A percentile compares a stretch with the other conserved stretches of the same genome.
These are phyloP conservation scores for Geotrichum carabidarum DNA, from an alignment of 1,139 yeast species.

Conservation along the genomic window DNA sequence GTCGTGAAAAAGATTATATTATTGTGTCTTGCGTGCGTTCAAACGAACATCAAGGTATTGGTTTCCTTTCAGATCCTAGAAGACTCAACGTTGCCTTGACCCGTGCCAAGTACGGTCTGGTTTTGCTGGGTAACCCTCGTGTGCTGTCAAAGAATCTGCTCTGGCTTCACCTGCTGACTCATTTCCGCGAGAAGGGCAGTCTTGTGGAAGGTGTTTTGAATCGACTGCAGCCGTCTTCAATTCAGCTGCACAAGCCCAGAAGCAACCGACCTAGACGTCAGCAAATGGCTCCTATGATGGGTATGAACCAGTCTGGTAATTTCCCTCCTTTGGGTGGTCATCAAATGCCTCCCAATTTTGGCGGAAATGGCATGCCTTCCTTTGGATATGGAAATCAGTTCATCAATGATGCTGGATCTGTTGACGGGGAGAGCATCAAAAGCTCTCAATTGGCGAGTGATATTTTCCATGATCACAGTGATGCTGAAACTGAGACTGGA, in stretches of 20 bases:
- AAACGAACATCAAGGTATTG: constrained; percentile 75
- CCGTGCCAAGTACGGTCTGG: constrained; percentile 80
- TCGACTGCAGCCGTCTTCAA: constrained; percentile 66
- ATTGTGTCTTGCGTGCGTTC: constrained; percentile 89
- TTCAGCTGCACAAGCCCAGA: constrained; percentile 39
- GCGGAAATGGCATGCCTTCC: constrained; percentile 1
- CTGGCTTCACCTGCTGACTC: constrained; percentile 76
- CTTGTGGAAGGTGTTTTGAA: constrained; percentile 90
- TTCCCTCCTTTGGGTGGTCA: constrained; percentile 7
- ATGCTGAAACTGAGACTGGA: constrained; percentile 2
- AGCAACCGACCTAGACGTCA: not conserved
- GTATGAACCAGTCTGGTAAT: not conserved
- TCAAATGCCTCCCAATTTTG: not conserved
- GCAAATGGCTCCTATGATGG: not conserved
- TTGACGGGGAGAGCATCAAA: constrained; percentile 13
- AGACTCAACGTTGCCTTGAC: constrained; percentile 90
- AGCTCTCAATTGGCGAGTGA: constrained; percentile 15
- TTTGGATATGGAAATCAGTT: constrained; percentile 11
- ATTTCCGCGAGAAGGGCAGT: constrained; percentile 79
- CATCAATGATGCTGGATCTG: constrained; percentile 13
- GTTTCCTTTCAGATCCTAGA: constrained; percentile 84
- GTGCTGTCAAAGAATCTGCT: constrained; percentile 64
- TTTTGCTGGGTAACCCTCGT: constrained; percentile 79
- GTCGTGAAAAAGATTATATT: constrained; percentile 88
- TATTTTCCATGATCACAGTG: constrained; percentile 12